These are phyloP conservation scores for Yarrowia sp. DNA, from an alignment of 805 yeast genomes.

Conservation along the genomic window DNA sequence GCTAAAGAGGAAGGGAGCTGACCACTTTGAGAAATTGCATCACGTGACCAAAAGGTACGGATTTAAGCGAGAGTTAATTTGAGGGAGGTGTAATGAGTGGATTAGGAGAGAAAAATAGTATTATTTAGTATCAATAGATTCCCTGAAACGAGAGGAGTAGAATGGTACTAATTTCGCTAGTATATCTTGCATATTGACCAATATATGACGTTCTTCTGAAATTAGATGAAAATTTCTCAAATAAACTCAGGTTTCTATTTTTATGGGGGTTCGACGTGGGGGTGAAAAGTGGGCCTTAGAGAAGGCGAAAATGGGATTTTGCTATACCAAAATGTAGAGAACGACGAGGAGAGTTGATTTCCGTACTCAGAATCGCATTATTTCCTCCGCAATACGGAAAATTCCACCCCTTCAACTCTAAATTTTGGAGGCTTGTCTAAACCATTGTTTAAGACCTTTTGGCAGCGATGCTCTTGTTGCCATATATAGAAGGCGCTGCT, in stretches of 20 bases:
- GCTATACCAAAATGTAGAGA: too few relatives aligned
- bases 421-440: background rate
- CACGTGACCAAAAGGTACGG: slow-evolving; percentile 12
- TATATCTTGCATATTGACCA: background rate
- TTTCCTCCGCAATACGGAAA: too few relatives aligned
- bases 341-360: too few relatives aligned
- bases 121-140: background rate
- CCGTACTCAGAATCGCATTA: too few relatives aligned
- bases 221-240: slow-evolving; percentile 1
- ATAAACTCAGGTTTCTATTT: background rate
- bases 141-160: background rate
- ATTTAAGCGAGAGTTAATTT: slow-evolving; percentile 22
- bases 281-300: background rate
- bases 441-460: slow-evolving; percentile 1
- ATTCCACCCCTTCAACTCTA: background rate
- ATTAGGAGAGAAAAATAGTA: background rate
- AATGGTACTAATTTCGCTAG: background rate
- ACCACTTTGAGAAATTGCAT: background rate
- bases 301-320: too few relatives aligned
- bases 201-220: background rate
- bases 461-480: background rate
- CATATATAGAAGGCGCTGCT: background rate
- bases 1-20: background rate
- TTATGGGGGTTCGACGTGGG: background rate
- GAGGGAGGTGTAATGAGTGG: background rate